These are phyloP conservation scores for Arabidopsis thaliana DNA, from an alignment of 345 rosid species.

Conservation along the genomic window TAIR10.1 NC_003074.8:1419501-1420000, in stretches of 20 bases:
- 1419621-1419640: constrained; percentile 63
- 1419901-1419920: constrained; percentile 92
- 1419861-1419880: constrained; percentile 98
- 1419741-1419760: constrained; percentile 12
- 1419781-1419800: constrained; percentile 11
- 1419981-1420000: constrained; percentile 18
- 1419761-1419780: neutral
- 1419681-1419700: constrained; percentile 9
- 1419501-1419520: constrained; percentile 70
- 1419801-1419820: constrained; percentile 24
- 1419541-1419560: constrained; percentile 66
- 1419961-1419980: constrained; percentile 31
- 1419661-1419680: constrained; percentile 17
- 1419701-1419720: constrained; percentile 15
- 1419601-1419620: constrained; percentile 95
- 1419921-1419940: constrained; percentile 92
- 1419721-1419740: neutral
- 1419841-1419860: constrained; percentile 87
- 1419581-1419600: constrained; percentile 94
- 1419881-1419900: constrained; percentile 99
- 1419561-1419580: constrained; percentile 84
- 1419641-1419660: constrained; percentile 24
- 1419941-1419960: constrained; percentile 99
- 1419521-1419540: constrained; percentile 73
- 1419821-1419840: constrained; percentile 99